Base-by-base conservation (phyloP, 2,329 filamentous ascomycete genomes). In the Aschersonia sp. region DNA sequence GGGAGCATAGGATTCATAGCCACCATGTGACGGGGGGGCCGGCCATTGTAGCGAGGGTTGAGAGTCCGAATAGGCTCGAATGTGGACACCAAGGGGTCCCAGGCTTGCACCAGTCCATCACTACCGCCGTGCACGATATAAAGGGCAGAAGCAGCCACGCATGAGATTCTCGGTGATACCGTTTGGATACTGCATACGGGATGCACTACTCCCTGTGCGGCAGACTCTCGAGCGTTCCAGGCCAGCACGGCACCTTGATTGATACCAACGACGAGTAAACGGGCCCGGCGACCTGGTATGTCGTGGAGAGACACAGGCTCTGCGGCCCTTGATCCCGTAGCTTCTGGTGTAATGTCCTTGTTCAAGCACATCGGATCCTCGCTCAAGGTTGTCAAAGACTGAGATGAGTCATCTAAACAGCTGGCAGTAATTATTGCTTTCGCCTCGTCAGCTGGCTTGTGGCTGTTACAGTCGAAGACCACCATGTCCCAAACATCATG, bases 81-180 rank as follows among this genome's bases (percentile, higher is more conserved):
- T 0, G 76, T 84, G 2, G 91, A 97, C 1, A 83, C 87, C 44
- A 98, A 70, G n/a, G 85, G 86, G 67, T 98, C 92, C 92, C 92
- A 98, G 5, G 89, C 86, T 63, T 97, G 92, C 4, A 95, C 91
- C 3, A 97, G 76, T 1, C 92, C 91, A 65, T 98, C 92, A 55
- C 85, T 95, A 30, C 92, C 92, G 45, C 92, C 92, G 61, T 95
- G 87, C 5, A 97, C 85, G 12, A 98, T 67, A 59, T 94, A 94
- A 12, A 98, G 70, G 2, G 88, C 85, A 1, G 89, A 88, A 44
- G 95, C 63, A 5, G 84, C 92, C 12, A 98, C 65, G 51, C 82
- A 87, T 0, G 89, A 86, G 20, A 97, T 81, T 59, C 88, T 78
- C 0, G 91, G 89, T 0, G 91, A 97, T 44, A 94, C 88, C 0